Conservation (phyloP, 257 asterid genomes). For the Forsythia suspensa region DNA sequence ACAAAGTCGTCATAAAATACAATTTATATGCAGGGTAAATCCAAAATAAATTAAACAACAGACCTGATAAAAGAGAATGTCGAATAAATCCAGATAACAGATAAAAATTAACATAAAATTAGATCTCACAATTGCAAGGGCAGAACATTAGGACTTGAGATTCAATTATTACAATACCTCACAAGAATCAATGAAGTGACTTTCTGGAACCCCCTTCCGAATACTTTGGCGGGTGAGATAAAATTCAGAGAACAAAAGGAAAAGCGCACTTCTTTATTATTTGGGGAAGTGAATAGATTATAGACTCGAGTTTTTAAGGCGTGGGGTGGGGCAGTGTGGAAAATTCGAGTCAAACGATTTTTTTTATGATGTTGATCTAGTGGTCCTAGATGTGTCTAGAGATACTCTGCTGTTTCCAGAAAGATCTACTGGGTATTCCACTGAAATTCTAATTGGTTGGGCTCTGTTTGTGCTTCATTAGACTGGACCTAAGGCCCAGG, state of each 20-base stretch:
- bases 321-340: not conserved
- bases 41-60: not conserved
- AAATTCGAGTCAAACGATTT: not conserved
- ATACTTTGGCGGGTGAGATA: not conserved
- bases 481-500: no score
- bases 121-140: not conserved
- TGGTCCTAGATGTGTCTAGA: conserved; percentile 28
- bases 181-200: not conserved
- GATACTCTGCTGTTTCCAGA: conserved; percentile 31
- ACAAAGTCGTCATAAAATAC: not conserved
- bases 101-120: no score
- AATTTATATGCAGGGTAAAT: not conserved
- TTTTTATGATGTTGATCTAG: conserved; percentile 5
- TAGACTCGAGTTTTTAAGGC: not conserved
- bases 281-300: not conserved
- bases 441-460: no score
- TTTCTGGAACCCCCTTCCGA: not conserved
- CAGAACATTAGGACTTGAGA: not conserved
- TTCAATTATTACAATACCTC: not conserved
- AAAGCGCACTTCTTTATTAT: not conserved
- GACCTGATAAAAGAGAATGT: not conserved
- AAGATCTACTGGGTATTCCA: conserved; percentile 21
- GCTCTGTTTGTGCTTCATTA: no score
- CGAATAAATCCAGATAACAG: not conserved
- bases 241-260: not conserved